Evolutionary conservation across 768 basidiomycete species (phyloP), one percentile per base, ranked within the genome.

Genomic region (Lactarius indigo): DNA sequence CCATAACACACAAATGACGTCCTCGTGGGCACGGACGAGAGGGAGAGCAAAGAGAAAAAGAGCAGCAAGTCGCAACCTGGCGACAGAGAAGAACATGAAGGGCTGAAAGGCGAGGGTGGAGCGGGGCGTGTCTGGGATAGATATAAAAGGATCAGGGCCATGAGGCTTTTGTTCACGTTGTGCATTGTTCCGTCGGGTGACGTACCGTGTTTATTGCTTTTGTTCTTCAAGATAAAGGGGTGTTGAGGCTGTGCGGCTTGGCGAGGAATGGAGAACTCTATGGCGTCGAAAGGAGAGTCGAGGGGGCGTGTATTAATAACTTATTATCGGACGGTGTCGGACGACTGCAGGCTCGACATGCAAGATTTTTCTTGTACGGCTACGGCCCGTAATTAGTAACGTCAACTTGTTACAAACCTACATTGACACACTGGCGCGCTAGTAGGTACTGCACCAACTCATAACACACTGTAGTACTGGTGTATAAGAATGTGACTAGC

Each of bases 51-150:
- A 68, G 71, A 82, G 73, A 67, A 81, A 72, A 71, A 79, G 52
- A 68, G 79, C 47, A 41, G 71, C 68, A 72, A 78, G 84, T 86
- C 88, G 90, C 90, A 84, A 75, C 89, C 89, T 74, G 90, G 89
- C 89, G 88, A 90, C 85, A 73, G 76, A 76, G 76, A 80, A 83
- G 76, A 84, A 77, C 87, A 90, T 89, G 79, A 77, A 79, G 76
- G 77, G 75, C 78, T 68, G 57, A 54, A 61, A 44, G 57, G 18
- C 31, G 57, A 37, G 60, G 47, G 44, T 31, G 41, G 61, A 37
- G 31, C 12, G 55, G 54, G 55, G 59, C 44, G 50, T 54, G 66
- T 31, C 55, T 62, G 57, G 26, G 0, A 13, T 33, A 42, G 68
- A 61, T 70, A 70, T 69, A 69, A 69, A 62, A 58, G 26, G 66